Base-by-base conservation (phyloP, 257 asterid species). In the Ligustrum vulgare region DNA sequence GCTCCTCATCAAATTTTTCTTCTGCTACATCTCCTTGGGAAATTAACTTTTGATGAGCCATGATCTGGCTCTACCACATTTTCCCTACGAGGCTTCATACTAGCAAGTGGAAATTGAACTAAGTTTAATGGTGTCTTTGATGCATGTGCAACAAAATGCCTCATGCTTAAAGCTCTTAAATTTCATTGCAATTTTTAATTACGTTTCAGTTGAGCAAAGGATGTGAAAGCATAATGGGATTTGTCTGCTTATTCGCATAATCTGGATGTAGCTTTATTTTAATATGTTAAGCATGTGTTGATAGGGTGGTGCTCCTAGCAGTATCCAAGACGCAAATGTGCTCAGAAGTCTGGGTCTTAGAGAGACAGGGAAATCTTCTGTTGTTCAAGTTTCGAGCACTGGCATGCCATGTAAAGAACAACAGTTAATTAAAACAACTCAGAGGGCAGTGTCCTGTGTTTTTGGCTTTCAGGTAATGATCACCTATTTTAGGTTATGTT, bases 381-480 rank as follows among this genome's bases (percentile, higher is more conserved):
- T 80, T 75, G 62, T 86, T 72, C 97, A 87, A 87, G 80, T 86
- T 77, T 73, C 93, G 56, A 78, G 74, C 76, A 76, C 90, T 75
- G 82, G 87, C 77, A 77, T 86, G 82, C 98, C 94, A 34, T 95
- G 93, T 75, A 93, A 90, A 78, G 99, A 95, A 68, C 99, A 95
- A 51, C 99, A 95, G 69, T 84, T 95, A 80, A 95, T 84, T 95
- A 80, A 95, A 93, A 75, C 98, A 95, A 86, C 98, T 95, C 80
- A 87, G 99, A 82, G 99, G 98, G 18, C 99, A 95, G 84, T 95
- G 99, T 75, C 99, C 93, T 79, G 99, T 95, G 77, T 95, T 95
- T 85, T 85, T 95, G 84, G 93, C 99, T 76, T 91, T 95, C 83
- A 91, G 99, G 99, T 94, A 72, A 75, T 73, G 75, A 33, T 74